Evolutionary conservation across 2,329 filamentous ascomycete species (phyloP), one percentile per base, ranked within the genome.

Genomic region (Neonectria magnoliae): DNA sequence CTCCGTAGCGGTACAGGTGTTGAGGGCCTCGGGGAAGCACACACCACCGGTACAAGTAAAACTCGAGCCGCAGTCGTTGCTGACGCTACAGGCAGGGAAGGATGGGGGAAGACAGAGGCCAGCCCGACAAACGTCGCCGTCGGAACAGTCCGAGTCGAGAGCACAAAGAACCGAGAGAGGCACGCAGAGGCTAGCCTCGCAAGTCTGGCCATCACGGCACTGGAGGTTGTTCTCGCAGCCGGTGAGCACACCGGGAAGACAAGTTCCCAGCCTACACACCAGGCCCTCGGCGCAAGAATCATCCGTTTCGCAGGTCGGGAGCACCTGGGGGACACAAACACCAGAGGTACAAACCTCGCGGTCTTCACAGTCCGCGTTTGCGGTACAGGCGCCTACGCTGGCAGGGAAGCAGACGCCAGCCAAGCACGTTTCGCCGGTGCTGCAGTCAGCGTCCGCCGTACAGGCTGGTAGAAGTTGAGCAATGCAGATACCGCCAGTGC

Each of bases 401-500:
- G 45, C 48, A 2, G 62, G 53, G 18, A 57, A 52, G 16, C 62
- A 65, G 5, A 60, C 53, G 9, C 52, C 52, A 18, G 52, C 48
- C 7, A 10, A 22, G 22, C 62, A 65, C 2, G 45, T 52, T 22
- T 61, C 33, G 1, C 38, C 41, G 3, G 45, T 38, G 27, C 22
- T 10, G 31, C 62, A 65, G 10, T 61, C 45, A 8, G 57, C 31
- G 10, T 10, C 47, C 8, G 47, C 36, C 16, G 20, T 14, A 29
- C 62, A 65, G 9, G 8, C 29, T 2, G 60, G 60, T 5, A 63
- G 41, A 2, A 63, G 60, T 4, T 63, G 10, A 5, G 62, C 14
- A 9, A 65, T 44, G 18, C 62, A 65, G 31, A 61, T 53, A 16
- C 62, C 57, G 11, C 57, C 57, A 4, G 42, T 56, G 31, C 62